Evolutionary conservation across 306 rosid species (phyloP), one percentile per base, ranked within the genome.

Genomic region (Benincasa hispida): DNA sequence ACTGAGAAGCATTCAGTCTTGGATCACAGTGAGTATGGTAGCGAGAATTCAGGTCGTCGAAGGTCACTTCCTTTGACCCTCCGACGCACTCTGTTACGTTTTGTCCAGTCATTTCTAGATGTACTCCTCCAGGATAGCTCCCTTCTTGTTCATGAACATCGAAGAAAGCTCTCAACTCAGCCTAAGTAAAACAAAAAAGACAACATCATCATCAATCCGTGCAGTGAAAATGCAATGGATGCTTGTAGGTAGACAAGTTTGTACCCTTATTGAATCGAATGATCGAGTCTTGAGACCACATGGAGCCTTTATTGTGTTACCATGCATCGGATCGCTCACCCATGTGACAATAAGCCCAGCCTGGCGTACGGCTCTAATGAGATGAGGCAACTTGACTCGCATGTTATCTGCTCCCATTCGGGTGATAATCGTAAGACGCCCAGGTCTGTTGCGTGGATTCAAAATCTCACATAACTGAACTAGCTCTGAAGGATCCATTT

Each of bases 251-350:
- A 9, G 35, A 56, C 7, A 32, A 32, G 77, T 27, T 45, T 50
- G 48, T 82, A 84, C 87, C 81, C 87, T 82, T 75, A 84, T 84
- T 14, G 78, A 53, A 72, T 84, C 83, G 4, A 84, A 84, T 15
- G 85, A 79, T 42, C 87, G 79, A 22, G 87, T 84, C 83, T 84
- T 84, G n/a, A 84, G 87, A 41, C 85, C 87, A 50, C 81, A 79
- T 21, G 83, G 85, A 57, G 85, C 87, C 67, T 82, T 81, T 48
- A 84, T 84, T n/a, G 87, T 84, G 81, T 84, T 84, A 37, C 87
- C 83, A 62, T 84, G 87, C 87, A 84, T 84, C 41, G 87, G 87
- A 59, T 84, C 87, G 37, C 88, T 76, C 55, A 85, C 85, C 88
- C 85, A 85, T 3, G 88, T 85, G 25, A 82, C 88, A 0, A 85